phyloP scores from a whole-genome alignment of 2,329 filamentous ascomycete species.

The Raffaelea albimanens region DNA sequence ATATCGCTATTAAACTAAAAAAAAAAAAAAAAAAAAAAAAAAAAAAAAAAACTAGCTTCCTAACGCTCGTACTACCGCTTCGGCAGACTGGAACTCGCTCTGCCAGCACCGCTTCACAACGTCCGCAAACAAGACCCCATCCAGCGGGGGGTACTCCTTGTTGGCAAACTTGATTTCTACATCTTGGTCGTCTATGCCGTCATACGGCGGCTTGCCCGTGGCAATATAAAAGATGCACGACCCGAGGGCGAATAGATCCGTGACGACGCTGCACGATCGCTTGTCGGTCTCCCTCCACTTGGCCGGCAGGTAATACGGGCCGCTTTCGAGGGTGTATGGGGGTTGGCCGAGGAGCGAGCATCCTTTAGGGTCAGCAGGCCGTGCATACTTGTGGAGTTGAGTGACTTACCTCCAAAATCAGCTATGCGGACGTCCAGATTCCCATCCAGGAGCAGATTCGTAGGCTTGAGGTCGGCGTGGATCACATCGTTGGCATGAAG shows the following conservation, averaged over 20 bases:
- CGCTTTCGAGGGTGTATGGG: slow-evolving; percentile 1
- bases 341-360: slow-evolving; percentile 1
- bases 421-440: not conserved
- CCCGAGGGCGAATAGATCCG: slow-evolving; percentile 1
- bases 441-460: slow-evolving; percentile 1
- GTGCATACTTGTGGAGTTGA: too few relatives aligned
- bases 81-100: slow-evolving; percentile 2
- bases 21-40: too few relatives aligned
- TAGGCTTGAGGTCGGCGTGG: slow-evolving; percentile 1
- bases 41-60: too few relatives aligned
- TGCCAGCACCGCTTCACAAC: not conserved
- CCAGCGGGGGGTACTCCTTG: slow-evolving; percentile 1
- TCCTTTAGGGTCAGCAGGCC: too few relatives aligned
- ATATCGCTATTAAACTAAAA: too few relatives aligned
- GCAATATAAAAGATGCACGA: slow-evolving; percentile 2
- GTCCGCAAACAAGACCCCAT: not conserved
- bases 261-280: not conserved
- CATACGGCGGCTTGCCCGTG: slow-evolving; percentile 1
- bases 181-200: not conserved
- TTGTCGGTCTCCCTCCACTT: slow-evolving; percentile 1
- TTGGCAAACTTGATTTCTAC: slow-evolving; percentile 1
- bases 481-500: slow-evolving; percentile 1
- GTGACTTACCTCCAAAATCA: slow-evolving; percentile 4
- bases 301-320: slow-evolving; percentile 1
- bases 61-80: too few relatives aligned